Evolutionary conservation across 2,329 filamentous ascomycete genomes (phyloP), one percentile per base, ranked within the genome.

Genomic region (Claviceps purpurea): DNA sequence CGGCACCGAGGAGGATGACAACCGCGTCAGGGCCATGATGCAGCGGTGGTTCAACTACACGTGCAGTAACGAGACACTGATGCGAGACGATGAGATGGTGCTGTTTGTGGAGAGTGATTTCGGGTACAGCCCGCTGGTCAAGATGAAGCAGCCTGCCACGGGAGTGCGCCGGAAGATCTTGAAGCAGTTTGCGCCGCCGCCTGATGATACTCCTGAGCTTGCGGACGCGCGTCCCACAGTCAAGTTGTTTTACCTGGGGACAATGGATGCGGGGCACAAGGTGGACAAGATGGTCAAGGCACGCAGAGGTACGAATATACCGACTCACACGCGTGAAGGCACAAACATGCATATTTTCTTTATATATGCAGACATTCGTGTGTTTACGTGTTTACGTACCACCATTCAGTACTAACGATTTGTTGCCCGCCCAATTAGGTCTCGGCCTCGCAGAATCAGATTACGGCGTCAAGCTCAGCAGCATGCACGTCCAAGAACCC

Each of bases 41-140:
- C 93, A 98, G 70, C 78, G 89, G 64, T 98, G 93, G 93, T 77
- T 98, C 61, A 96, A 95, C 67, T 87, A 87, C 54, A 85, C 98
- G 20, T 95, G 93, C 70, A 81, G 80, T 62, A 97, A 93, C 60
- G 90, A 97, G 39, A 83, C 94, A 1, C 78, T 98, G 7, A 95
- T 95, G 75, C 82, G 86, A 56, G 93, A 98, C 65, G 91, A 97
- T 56, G 93, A 98, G 70, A 91, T 97, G 82, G 82, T 96, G 5
- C 83, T 97, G 55, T 98, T 98, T 62, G 89, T 98, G n/a, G 93
- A 98, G 70, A 95, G 89, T 64, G 93, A 98, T 67, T 97, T 96
- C 67, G 93, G 93, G 42, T 98, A 98, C 69, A 96, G 89, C 62
- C 93, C 93, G 1, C 86, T 97, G 63, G 84, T 96, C 47, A 85